A percentile compares a stretch with the other conserved stretches of the same genome.
phyloP scores from a whole-genome alignment of 495 filamentous ascomycete genomes.

The Penicillium psychrofluorescens region DNA sequence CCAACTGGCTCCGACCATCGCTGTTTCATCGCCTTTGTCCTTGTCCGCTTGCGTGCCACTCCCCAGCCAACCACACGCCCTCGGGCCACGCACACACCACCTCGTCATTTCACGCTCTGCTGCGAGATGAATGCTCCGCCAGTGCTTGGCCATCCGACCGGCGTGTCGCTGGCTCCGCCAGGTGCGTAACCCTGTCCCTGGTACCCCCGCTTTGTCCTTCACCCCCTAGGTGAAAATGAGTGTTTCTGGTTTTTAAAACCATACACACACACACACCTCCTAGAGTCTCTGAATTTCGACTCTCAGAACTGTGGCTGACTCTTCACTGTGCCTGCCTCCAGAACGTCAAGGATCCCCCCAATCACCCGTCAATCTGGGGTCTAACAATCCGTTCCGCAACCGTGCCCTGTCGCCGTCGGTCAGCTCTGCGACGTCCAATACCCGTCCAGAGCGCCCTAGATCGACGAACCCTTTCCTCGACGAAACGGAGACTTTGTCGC shows the following conservation, averaged over 20 bases:
- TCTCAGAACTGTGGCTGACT: constrained; percentile 7
- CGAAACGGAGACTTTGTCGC: constrained; percentile 47
- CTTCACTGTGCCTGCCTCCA: constrained; percentile 3
- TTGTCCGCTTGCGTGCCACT: not conserved
- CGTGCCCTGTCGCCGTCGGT: constrained; percentile 67
- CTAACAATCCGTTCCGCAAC: constrained; percentile 99
- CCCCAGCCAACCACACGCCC: too few relatives aligned
- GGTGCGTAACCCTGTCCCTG: constrained; percentile 26
- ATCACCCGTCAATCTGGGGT: constrained; percentile 59
- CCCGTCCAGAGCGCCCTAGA: constrained; percentile 56
- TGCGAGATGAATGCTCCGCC: constrained; percentile 30
- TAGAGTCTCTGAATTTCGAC: not conserved
- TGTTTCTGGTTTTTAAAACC: too few relatives aligned
- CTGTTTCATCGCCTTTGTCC: constrained; percentile 18
- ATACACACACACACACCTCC: too few relatives aligned
- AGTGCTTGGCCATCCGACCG: constrained; percentile 31
- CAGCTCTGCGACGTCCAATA: constrained; percentile 28
- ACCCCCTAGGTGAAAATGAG: too few relatives aligned
- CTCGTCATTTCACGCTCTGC: too few relatives aligned
- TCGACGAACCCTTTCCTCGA: constrained; percentile 94
- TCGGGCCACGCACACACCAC: too few relatives aligned
- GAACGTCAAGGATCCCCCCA: constrained; percentile 33
- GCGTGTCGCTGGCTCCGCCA: constrained; percentile 30
- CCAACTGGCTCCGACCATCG: not conserved
- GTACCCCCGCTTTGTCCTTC: not conserved